Base-by-base conservation (phyloP, 2,329 filamentous ascomycete genomes). In the Neofusicoccum kwambonambiense region DNA sequence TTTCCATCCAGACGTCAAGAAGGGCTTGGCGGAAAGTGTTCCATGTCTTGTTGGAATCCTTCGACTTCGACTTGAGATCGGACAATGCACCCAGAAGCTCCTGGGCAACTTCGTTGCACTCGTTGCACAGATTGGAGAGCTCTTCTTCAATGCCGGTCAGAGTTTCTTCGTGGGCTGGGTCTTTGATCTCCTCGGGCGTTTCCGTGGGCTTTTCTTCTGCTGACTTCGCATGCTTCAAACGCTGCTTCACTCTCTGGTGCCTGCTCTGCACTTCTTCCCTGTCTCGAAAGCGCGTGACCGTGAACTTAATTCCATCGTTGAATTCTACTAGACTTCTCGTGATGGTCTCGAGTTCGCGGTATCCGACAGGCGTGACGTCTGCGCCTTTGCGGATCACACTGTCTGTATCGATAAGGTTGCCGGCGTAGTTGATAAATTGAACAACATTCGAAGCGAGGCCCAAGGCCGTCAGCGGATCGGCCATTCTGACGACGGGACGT, bases 261-360 rank as follows among this genome's bases (percentile, higher is more conserved):
- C 42, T 60, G 7, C 42, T 60, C 31, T 37, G n/a, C n/a, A 47
- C 56, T 12, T 45, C 41, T 11, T 60, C 56, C 12, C 11, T 13
- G 11, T 47, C 56, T 17, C 56, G 41, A 27, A 34, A 60, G 15
- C 41, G 56, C 22, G 56, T 60, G 31, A 60, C 42, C 1, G 56
- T 60, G 41, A 60, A 60, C 37, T 39, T 60, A 19, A 60, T 47
- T 11, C 56, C 56, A 37, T 60, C 56, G 56, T 60, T 60, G 42
- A 60, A 39, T 8, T 37, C 41, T 9, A 60, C 56, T 5, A 60
- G 41, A n/a, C 56, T 60, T 22, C 31, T 60, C 9, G 56, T 60
- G 42, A 60, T 37, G 13, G 41, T 47, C 19, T 60, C 56, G 31
- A 60, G 56, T 9, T 47, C 56, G 27, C 27, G 9, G 56, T 35